Base-by-base conservation (phyloP, 2,329 filamentous ascomycete species). In the Ceratocystis diversiconidia region DNA sequence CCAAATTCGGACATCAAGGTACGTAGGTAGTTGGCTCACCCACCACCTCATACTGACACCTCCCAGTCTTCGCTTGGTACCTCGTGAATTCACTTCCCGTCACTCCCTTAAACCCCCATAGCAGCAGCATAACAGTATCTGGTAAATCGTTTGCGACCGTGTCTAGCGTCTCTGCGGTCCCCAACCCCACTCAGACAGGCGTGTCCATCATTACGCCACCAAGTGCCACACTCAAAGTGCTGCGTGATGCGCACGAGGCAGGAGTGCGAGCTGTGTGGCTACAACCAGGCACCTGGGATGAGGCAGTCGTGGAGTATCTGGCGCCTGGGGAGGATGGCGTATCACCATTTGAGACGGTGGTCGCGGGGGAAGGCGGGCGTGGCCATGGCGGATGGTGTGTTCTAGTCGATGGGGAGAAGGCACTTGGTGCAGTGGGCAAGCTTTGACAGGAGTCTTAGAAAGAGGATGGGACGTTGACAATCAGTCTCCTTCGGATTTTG, bases 1-100 rank as follows among this genome's bases (percentile, higher is more conserved):
- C 80, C 73, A 96, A 96, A 75, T 96, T 88, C 72, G 92, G 94
- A 28, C 88, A 96, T 75, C 92, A 90, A 79, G 85, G 91, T 92
- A 75, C 66, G 78, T 72, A 44, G 22, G n/a, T 30, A 36, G 48
- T n/a, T 19, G 50, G 22, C 44, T 48, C 28, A 43, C 48, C 17
- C 59, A 68, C 66, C 32, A 65, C 62, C 44, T 61, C 41, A 22
- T 36, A 48, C 17, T 19, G 15, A 50, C 48, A 2, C 50, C 12
- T 57, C 36, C 12, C 72, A 95, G 91, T 97, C 70, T 90, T 96
- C 73, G 83, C 83, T 15, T 97, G 92, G 92, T 97, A 97, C 75
- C 82, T 89, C 65, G 74, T 79, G 43, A 90, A 90, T 76, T 79
- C 80, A 46, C 82, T 97, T 50, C 84, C 87, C 6, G 90, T 87